Percentiles rank a stretch among this genome's conserved stretches.
These are phyloP conservation scores for Craterostigma plantagineum DNA, from an alignment of 257 asterid species.

Conservation along the genomic window DNA sequence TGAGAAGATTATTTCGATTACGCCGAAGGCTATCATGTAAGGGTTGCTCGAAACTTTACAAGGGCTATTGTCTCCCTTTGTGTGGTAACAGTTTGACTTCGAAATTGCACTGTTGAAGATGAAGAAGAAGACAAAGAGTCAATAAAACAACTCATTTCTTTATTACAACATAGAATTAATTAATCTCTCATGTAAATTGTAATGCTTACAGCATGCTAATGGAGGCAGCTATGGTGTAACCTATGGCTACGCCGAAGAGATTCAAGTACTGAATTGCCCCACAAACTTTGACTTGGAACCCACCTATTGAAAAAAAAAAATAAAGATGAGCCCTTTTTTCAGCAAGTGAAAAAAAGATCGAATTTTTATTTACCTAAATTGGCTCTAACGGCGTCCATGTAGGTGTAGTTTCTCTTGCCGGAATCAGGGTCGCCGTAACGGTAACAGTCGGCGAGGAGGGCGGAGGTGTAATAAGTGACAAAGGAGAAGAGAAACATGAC, in stretches of 20 bases:
- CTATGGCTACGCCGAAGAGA: slow-evolving; percentile 33
- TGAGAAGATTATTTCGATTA: slow-evolving; percentile 21
- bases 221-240: slow-evolving; percentile 42
- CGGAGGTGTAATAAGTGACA: slow-evolving; percentile 19
- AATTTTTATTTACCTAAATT: slow-evolving; percentile 15
- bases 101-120: slow-evolving; percentile 32
- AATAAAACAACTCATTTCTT: too few relatives aligned
- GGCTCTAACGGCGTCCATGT: slow-evolving; percentile 31
- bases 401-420: slow-evolving; percentile 15
- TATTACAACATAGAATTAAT: too few relatives aligned
- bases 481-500: slow-evolving; percentile 19
- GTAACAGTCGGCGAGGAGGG: slow-evolving; percentile 21
- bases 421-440: slow-evolving; percentile 21
- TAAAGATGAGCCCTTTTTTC: not conserved
- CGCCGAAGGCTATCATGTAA: slow-evolving; percentile 32
- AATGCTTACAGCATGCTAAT: slow-evolving; percentile 29
- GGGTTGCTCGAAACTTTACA: slow-evolving; percentile 25
- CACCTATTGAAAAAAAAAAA: slow-evolving; percentile 11
- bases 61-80: slow-evolving; percentile 10
- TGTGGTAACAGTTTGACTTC: slow-evolving; percentile 29
- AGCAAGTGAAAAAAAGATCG: not conserved
- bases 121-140: too few relatives aligned
- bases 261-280: slow-evolving; percentile 26
- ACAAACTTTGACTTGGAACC: slow-evolving; percentile 15
- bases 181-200: too few relatives aligned